These are phyloP conservation scores for Podospora anserina DNA, from an alignment of 495 filamentous ascomycete species.

Conservation along the genomic window DNA sequence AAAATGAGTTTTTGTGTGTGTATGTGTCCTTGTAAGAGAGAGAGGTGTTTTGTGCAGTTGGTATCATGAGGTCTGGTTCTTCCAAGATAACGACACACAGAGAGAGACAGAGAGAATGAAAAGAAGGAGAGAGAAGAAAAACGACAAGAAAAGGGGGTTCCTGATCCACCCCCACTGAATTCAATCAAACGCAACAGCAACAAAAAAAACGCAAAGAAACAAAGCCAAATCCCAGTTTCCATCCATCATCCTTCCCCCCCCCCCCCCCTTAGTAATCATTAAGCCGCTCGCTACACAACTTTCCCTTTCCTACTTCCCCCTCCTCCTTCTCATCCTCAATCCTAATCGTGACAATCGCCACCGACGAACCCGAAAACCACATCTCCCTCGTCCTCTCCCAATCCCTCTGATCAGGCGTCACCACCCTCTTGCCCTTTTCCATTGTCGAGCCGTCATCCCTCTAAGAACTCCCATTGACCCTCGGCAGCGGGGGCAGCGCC, in stretches of 20 bases:
- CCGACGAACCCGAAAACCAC: constrained; percentile 5
- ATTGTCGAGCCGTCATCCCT: constrained; percentile 8
- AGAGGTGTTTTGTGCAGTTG: no score
- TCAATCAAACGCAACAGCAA: not conserved
- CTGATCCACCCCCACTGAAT: no score
- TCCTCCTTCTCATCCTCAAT: not conserved
- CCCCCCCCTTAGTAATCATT: not conserved
- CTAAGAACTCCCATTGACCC: constrained; percentile 24
- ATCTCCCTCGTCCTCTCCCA: constrained; percentile 21
- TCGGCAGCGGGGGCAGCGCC: constrained; percentile 54
- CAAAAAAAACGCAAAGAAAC: constrained; percentile 15
- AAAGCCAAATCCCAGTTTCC: constrained; percentile 5
- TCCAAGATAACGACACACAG: not conserved
- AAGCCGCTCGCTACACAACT: not conserved
- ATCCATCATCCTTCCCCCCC: not conserved
- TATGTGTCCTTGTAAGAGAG: no score
- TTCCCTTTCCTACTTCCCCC: not conserved
- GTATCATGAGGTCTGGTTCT: not conserved
- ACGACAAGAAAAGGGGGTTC: no score
- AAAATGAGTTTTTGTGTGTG: no score
- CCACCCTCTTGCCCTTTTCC: not conserved
- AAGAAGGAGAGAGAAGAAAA: not conserved
- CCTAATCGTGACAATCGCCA: not conserved
- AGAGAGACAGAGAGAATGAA: not conserved
- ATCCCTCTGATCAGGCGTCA: constrained; percentile 10